Evolutionary conservation across 2,329 filamentous ascomycete species (phyloP).

Genomic region (Diaporthe sp.): DNA sequence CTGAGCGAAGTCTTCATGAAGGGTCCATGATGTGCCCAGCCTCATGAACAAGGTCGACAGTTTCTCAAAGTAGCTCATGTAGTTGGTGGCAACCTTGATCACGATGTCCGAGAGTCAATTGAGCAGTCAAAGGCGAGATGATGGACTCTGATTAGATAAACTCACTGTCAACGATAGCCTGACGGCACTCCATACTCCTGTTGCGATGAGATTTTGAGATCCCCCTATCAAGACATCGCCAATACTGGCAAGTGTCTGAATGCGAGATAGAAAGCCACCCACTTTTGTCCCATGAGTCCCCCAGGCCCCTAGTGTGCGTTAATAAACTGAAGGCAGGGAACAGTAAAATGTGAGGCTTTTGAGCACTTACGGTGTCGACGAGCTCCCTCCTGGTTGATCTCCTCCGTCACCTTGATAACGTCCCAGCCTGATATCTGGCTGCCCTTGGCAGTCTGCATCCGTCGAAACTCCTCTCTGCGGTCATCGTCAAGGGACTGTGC

Average conservation of each 20-base stretch:
- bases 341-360: too few relatives aligned
- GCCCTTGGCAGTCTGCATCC: neutral
- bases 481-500: neutral
- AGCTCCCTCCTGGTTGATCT: slow-evolving; percentile 39
- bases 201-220: slow-evolving; percentile 38
- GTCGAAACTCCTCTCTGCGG: neutral
- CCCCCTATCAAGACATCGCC: slow-evolving; percentile 36
- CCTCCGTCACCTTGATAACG: slow-evolving; percentile 38
- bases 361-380: slow-evolving; percentile 17
- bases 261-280: slow-evolving; percentile 28
- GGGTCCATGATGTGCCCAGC: slow-evolving; percentile 16
- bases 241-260: slow-evolving; percentile 34
- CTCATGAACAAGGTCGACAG: slow-evolving; percentile 11
- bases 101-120: neutral
- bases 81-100: neutral
- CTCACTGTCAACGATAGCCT: slow-evolving; percentile 36
- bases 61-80: slow-evolving; percentile 25
- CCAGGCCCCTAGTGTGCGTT: neutral
- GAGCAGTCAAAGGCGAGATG: neutral
- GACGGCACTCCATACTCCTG: slow-evolving; percentile 37
- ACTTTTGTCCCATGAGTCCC: slow-evolving; percentile 32
- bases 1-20: slow-evolving; percentile 27
- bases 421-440: neutral
- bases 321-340: too few relatives aligned
- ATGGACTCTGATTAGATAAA: neutral